Percentiles rank a stretch among this genome's conserved stretches.
phyloP scores from a whole-genome alignment of 495 filamentous ascomycete genomes.

The Penicillium maclennaniae region DNA sequence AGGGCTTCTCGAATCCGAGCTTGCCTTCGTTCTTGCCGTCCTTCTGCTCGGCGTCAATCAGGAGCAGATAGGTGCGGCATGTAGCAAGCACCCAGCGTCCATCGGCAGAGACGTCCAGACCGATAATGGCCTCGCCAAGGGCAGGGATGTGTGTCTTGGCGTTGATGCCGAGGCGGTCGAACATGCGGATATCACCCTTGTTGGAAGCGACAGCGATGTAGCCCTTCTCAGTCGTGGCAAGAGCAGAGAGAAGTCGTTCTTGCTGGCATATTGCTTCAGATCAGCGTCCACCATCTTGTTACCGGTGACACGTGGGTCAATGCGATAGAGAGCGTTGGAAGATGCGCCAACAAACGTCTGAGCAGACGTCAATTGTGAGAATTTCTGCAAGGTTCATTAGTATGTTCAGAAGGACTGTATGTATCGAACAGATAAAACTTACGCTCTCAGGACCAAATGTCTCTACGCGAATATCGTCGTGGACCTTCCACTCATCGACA shows the following conservation, averaged over 20 bases:
- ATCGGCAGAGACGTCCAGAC: conserved; percentile 90
- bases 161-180: conserved; percentile 93
- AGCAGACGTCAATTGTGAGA: conserved; percentile 93
- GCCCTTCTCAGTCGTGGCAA: conserved; percentile 91
- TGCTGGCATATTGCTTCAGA: conserved; percentile 90
- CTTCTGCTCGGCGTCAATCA: conserved; percentile 88
- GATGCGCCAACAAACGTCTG: conserved; percentile 93
- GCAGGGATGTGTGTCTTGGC: conserved; percentile 97
- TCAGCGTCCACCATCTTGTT: conserved; percentile 90
- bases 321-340: conserved; percentile 84
- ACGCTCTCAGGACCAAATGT: conserved; percentile 87
- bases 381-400: conserved; percentile 61
- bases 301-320: conserved; percentile 87
- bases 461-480: conserved; percentile 90
- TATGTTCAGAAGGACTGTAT: not conserved
- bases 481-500: conserved; percentile 99
- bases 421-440: conserved; percentile 17
- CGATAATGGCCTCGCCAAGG: conserved; percentile 90
- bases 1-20: conserved; percentile 91
- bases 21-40: conserved; percentile 95
- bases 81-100: conserved; percentile 94
- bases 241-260: conserved; percentile 96
- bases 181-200: conserved; percentile 96
- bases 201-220: conserved; percentile 95
- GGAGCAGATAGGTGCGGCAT: conserved; percentile 88